These are phyloP conservation scores for Termitomyces bulborhizus DNA, from an alignment of 768 basidiomycete genomes.

Conservation along the genomic window DNA sequence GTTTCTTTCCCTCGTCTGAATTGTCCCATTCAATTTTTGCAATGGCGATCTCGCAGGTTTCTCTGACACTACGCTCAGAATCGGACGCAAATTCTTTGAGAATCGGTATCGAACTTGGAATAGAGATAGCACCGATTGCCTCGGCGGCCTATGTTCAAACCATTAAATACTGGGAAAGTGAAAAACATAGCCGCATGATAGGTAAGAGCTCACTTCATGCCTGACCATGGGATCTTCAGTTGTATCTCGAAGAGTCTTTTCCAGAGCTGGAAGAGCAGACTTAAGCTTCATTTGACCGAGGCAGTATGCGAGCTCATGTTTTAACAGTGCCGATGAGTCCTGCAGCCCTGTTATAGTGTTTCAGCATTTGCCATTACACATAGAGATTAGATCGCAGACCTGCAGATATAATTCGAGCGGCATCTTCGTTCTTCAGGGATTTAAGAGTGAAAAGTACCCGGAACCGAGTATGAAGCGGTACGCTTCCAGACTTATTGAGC, in stretches of 20 bases:
- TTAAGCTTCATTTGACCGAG: constrained; percentile 83
- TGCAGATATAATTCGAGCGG: constrained; percentile 80
- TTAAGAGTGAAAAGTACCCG: constrained; percentile 91
- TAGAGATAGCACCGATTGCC: constrained; percentile 93
- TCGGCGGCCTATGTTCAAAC: constrained; percentile 76
- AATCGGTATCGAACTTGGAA: constrained; percentile 55
- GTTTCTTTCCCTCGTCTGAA: constrained; percentile 61
- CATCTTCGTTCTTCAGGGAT: constrained; percentile 69
- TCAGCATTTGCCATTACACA: constrained; percentile 4
- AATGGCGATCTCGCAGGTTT: constrained; percentile 97
- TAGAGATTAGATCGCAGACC: constrained; percentile 37
- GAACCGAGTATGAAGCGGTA: constrained; percentile 83
- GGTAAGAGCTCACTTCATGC: constrained; percentile 66
- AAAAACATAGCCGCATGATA: background rate
- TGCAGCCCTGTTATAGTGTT: constrained; percentile 54
- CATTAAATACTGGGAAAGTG: background rate
- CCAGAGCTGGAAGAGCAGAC: constrained; percentile 73
- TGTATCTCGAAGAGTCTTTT: constrained; percentile 62
- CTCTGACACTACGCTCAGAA: constrained; percentile 69
- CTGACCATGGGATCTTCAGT: constrained; percentile 93
- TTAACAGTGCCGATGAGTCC: constrained; percentile 85
- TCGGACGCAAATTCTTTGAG: constrained; percentile 70
- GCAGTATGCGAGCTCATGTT: constrained; percentile 97
- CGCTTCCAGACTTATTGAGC: constrained; percentile 67
- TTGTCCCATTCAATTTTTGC: constrained; percentile 93